Base-by-base conservation (phyloP, 108 stramenopile species). In the Cyclotella atomus region DNA sequence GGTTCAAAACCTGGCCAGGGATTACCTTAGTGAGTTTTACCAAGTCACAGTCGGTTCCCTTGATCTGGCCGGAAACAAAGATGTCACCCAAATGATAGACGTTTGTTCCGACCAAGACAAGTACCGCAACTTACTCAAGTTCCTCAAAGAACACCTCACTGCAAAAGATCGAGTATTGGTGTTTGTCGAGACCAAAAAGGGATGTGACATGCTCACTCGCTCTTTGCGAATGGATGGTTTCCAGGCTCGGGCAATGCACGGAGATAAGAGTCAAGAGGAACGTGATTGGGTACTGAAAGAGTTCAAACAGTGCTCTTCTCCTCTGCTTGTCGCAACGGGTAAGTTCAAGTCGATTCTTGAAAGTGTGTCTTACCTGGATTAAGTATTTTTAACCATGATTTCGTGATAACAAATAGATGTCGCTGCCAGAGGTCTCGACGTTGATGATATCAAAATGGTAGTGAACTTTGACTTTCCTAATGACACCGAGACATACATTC, bases 31-130 rank as follows among this genome's bases (percentile, higher is more conserved):
- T 14, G 92, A 97, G 30, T 96, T 79, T 62, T 91, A 94, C 66
- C 95, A 98, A 82, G 98, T 99, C 9, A 97, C 94, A 2, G 97
- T 99, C 49, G 99, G 99, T 17, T 97, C 96, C n/a, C 85, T 97
- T 23, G 99, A 98, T 76, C 91, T 99, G 23, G 65, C 97, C 0
- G 98, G 95, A 15, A 99, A 98, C 93, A 98, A 97, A 79, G 89
- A 96, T 82, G 95, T 99, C 23, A 97, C 96, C 19, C 99, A 99
- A 85, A 78, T 85, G 29, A 87, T 99, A 57, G 95, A 97, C 75
- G 95, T 95, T 16, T 92, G 91, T 70, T 68, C 83, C 19, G 98
- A 99, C 77, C 82, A 79, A 38, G 96, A 98, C 76, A 98, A 99
- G 83, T 97, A 98, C 71, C 87, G 86, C 29, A 87, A 89, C 38